These are phyloP conservation scores for Citrus sp. DNA, from an alignment of 345 rosid genomes.

Conservation along the genomic window DNA sequence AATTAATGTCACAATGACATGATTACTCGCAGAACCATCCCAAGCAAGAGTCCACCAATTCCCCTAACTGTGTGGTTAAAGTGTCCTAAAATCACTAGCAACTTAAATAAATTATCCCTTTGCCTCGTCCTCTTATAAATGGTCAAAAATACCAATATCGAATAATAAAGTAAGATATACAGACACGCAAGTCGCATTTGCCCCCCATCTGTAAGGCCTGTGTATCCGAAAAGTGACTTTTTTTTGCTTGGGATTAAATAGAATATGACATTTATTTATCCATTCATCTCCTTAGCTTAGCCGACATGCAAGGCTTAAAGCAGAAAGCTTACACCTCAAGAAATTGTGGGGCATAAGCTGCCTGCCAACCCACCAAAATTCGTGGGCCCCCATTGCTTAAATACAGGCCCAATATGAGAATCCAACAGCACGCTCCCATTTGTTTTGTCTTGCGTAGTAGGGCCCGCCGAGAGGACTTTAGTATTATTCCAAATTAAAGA, in stretches of 20 bases:
- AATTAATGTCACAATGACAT: no score
- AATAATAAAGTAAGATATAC: neutral
- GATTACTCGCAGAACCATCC: no score
- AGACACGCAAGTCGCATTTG: neutral
- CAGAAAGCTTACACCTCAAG: neutral
- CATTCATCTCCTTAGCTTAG: neutral
- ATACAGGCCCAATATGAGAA: neutral
- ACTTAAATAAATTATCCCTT: no score
- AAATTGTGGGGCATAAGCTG: neutral
- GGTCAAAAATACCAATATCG: neutral
- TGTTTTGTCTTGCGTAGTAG: neutral
- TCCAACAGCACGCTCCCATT: neutral
- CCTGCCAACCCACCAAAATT: neutral
- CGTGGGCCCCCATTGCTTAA: neutral
- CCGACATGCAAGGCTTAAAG: neutral
- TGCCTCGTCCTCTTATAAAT: neutral
- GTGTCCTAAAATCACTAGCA: no score
- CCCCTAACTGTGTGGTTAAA: no score
- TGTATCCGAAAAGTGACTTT: neutral
- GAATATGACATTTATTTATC: no score
- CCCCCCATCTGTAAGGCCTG: neutral
- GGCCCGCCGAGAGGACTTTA: neutral
- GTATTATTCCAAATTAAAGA: neutral
- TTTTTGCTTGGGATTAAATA: no score
- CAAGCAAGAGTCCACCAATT: no score